These are phyloP conservation scores for Saturnispora galanensis DNA, from an alignment of 805 yeast genomes.

Conservation along the genomic window DNA sequence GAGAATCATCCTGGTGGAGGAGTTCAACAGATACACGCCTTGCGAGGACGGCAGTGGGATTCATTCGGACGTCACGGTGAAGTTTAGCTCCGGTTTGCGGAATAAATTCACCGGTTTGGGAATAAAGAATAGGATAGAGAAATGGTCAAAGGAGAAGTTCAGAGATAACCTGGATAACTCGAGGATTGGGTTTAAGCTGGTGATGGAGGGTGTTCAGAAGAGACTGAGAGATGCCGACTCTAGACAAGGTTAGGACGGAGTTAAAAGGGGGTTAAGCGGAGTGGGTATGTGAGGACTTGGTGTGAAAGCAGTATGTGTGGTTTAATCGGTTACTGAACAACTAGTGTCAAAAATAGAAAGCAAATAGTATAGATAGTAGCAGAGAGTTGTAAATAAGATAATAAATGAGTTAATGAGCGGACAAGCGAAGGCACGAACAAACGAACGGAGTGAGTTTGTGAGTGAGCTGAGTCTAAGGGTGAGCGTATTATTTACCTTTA, in stretches of 20 bases:
- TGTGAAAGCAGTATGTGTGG: no score
- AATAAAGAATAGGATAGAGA: conserved; percentile 65
- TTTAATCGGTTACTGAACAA: no score
- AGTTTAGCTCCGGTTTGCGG: conserved; percentile 61
- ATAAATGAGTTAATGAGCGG: not conserved
- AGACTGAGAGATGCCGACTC: conserved; percentile 9
- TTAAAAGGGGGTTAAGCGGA: no score
- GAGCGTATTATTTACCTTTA: no score
- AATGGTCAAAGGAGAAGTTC: conserved; percentile 68
- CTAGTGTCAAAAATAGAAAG: no score
- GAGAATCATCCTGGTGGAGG: conserved; percentile 68
- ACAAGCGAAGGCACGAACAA: not conserved
- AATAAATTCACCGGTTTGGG: conserved; percentile 31
- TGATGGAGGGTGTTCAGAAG: conserved; percentile 43
- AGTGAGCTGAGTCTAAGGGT: no score
- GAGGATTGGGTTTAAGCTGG: conserved; percentile 65
- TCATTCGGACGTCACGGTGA: conserved; percentile 41
- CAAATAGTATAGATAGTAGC: not conserved
- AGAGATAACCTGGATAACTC: conserved; percentile 56
- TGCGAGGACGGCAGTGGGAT: conserved; percentile 28
- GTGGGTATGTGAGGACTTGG: no score
- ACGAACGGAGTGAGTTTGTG: no score
- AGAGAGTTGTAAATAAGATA: not conserved
- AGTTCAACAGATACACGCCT: conserved; percentile 47
- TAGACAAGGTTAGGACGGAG: no score